phyloP scores from a whole-genome alignment of 345 rosid genomes.

The Psidium friedrichsthalianum region DNA sequence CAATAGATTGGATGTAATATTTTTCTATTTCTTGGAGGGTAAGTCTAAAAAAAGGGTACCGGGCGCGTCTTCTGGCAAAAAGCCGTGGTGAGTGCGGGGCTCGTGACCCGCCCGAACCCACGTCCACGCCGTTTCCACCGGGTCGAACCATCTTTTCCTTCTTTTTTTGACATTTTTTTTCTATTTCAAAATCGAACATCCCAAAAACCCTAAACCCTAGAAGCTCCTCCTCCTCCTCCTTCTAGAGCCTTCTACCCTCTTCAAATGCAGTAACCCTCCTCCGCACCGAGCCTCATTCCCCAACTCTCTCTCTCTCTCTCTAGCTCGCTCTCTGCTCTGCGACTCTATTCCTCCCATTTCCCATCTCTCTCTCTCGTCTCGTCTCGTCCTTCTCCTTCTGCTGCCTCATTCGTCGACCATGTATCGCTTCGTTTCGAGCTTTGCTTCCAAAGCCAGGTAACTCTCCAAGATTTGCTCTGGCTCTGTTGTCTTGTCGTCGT shows the following conservation, averaged over 20 bases:
- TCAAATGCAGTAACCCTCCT: neutral
- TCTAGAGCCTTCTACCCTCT: slow-evolving; percentile 42
- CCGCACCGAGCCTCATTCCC: neutral
- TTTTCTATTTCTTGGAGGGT: neutral
- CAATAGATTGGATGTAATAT: neutral
- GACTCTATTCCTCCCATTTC: neutral
- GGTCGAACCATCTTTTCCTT: neutral
- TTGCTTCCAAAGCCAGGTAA: slow-evolving; percentile 61
- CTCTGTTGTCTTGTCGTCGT: neutral
- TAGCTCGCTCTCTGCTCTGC: neutral
- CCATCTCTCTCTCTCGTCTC: neutral
- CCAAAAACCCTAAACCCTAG: slow-evolving; percentile 59
- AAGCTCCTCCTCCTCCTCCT: slow-evolving; percentile 3
- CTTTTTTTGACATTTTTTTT: neutral
- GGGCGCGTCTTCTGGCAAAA: neutral
- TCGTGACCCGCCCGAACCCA: neutral
- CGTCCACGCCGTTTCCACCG: neutral
- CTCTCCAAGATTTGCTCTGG: neutral
- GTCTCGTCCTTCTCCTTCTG: neutral
- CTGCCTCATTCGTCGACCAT: slow-evolving; percentile 4
- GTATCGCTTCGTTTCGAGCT: slow-evolving; percentile 58
- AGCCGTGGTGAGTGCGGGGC: neutral
- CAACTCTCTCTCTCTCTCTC: neutral
- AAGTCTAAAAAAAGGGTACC: neutral
- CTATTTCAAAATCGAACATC: neutral